A percentile compares a stretch with the other conserved stretches of the same genome.
Evolutionary conservation across 139 green algal species (phyloP).

Genomic region (Chlorella sorokiniana): DNA sequence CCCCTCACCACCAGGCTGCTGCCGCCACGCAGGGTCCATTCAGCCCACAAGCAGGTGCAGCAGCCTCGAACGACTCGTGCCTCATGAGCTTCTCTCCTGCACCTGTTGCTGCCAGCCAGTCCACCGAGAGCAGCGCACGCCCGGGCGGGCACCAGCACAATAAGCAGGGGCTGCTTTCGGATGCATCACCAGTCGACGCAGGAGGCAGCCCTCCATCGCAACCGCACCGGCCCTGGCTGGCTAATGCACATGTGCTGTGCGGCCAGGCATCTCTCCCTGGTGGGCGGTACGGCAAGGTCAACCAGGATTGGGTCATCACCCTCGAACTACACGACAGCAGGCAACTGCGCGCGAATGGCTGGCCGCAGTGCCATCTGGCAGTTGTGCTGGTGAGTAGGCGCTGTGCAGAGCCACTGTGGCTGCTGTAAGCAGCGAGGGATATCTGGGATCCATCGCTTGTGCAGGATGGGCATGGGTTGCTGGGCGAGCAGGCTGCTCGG

Average conservation of each 20-base stretch:
- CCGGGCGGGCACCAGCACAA: not conserved
- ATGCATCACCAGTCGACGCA: not conserved
- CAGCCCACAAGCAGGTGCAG: too few relatives aligned
- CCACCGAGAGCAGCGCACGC: not conserved
- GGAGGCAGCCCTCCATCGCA: not conserved
- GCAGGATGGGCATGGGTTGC: slow-evolving; percentile 56
- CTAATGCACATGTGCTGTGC: not conserved
- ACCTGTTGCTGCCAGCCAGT: not conserved
- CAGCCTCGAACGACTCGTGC: too few relatives aligned
- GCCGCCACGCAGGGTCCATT: too few relatives aligned
- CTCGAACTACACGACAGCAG: slow-evolving; percentile 2
- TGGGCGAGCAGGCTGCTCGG: slow-evolving; percentile 47
- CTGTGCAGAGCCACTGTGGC: not conserved
- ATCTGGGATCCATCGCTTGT: not conserved
- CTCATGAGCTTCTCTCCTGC: not conserved
- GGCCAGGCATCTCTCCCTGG: slow-evolving; percentile 18
- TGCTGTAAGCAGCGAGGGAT: too few relatives aligned
- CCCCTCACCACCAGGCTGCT: too few relatives aligned
- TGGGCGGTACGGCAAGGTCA: slow-evolving; percentile 55
- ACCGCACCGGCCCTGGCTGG: not conserved
- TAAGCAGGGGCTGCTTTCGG: not conserved
- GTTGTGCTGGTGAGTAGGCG: slow-evolving; percentile 28
- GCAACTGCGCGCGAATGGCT: not conserved
- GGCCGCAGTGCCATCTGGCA: slow-evolving; percentile 3
- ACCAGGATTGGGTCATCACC: slow-evolving; percentile 56